phyloP scores from a whole-genome alignment of 1,284 basidiomycete species.

The Rhodotorula sp. region DNA sequence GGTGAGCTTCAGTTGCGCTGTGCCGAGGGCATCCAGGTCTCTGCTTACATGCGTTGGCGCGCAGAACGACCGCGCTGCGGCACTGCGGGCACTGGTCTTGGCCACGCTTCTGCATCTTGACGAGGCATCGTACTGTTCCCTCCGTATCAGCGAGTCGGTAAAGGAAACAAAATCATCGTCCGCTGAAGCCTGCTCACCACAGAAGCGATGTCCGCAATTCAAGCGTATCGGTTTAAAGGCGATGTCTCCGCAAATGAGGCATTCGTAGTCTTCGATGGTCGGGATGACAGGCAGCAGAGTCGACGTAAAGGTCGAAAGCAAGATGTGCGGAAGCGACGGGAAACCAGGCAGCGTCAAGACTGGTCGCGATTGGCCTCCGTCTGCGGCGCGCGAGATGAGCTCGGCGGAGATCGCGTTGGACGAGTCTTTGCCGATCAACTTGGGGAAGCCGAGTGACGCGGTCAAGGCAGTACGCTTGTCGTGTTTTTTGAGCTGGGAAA shows the following conservation, averaged over 20 bases:
- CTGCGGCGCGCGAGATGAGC: constrained; percentile 40
- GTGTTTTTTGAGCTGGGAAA: constrained; percentile 74
- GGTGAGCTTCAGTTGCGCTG: neutral
- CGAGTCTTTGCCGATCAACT: constrained; percentile 44
- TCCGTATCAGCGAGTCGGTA: neutral
- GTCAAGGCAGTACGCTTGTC: constrained; percentile 73
- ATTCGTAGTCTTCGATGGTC: constrained; percentile 67
- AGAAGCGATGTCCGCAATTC: constrained; percentile 84
- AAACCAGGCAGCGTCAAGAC: constrained; percentile 46
- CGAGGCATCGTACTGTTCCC: constrained; percentile 62
- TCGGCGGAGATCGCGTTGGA: constrained; percentile 45
- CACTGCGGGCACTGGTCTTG: constrained; percentile 84
- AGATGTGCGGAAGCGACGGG: constrained; percentile 67
- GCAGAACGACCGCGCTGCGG: constrained; percentile 68
- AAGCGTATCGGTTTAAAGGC: constrained; percentile 63
- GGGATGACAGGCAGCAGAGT: constrained; percentile 80
- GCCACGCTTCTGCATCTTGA: constrained; percentile 87
- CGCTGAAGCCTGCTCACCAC: constrained; percentile 57
- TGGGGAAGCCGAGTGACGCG: constrained; percentile 52
- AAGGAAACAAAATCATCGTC: no score
- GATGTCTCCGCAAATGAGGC: constrained; percentile 52
- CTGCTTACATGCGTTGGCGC: constrained; percentile 68
- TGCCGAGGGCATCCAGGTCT: rapidly evolving
- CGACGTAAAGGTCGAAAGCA: constrained; percentile 81
- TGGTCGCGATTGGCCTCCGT: constrained; percentile 42